phyloP scores from a whole-genome alignment of 441 rosid species.

The Corymbia calophylla region DNA sequence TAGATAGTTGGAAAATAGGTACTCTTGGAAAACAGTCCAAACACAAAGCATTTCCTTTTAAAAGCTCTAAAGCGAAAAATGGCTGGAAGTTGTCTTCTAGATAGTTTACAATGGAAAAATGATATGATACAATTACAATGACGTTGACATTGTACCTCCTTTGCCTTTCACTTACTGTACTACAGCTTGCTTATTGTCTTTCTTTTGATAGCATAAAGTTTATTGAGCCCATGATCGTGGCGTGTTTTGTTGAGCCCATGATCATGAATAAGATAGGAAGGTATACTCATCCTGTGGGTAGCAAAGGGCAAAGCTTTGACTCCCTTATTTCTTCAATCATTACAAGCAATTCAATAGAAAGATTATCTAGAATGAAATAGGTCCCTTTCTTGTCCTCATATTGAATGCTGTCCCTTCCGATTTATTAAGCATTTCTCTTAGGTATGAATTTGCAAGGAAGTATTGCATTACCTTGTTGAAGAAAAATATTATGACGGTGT shows the following conservation, averaged over 20 bases:
- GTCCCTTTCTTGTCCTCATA: not conserved
- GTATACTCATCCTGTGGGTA: not conserved
- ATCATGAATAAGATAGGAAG: not conserved
- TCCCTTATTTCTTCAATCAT: not conserved
- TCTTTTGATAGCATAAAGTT: not conserved
- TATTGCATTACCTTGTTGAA: not conserved
- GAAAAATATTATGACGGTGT: not conserved
- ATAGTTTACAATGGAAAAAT: not conserved
- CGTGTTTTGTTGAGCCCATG: not conserved
- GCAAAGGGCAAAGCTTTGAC: not conserved
- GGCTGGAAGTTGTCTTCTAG: not conserved
- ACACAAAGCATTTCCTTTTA: not conserved
- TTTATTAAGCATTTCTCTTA: not conserved
- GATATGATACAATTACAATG: not conserved
- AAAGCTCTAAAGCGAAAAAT: not conserved
- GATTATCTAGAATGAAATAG: not conserved
- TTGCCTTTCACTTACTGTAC: not conserved
- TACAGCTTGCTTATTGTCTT: not conserved
- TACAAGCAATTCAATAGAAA: not conserved
- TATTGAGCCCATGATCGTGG: too few relatives aligned
- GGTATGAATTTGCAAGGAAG: not conserved
- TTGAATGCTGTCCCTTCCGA: not conserved
- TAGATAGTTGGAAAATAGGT: not conserved
- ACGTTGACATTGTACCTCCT: not conserved
- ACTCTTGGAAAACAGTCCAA: not conserved